Conservation (phyloP, 306 rosid species). For the Citrullus mucosospermus region DNA sequence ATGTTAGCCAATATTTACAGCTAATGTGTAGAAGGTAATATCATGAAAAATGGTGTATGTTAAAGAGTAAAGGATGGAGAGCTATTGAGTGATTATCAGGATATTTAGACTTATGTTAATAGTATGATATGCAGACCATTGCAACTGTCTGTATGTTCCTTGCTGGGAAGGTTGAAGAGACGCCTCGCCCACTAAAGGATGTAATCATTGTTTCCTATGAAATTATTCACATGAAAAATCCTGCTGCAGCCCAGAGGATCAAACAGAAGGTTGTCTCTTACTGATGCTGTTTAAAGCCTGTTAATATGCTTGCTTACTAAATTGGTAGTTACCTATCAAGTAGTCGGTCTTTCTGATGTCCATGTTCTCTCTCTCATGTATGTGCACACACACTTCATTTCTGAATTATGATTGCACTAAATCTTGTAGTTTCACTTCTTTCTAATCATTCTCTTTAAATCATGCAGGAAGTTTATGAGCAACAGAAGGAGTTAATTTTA, state of each 20-base stretch:
- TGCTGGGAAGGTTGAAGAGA: slow-evolving; percentile 99
- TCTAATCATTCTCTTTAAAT: background rate
- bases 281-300: slow-evolving; percentile 2
- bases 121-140: slow-evolving; percentile 57
- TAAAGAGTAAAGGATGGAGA: background rate
- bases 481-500: slow-evolving; percentile 84
- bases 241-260: slow-evolving; percentile 79
- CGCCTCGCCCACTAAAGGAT: slow-evolving; percentile 95
- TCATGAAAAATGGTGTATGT: background rate
- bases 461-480: slow-evolving; percentile 86
- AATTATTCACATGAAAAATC: slow-evolving; percentile 80
- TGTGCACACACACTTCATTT: background rate
- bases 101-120: slow-evolving; percentile 4
- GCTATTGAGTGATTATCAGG: background rate
- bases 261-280: slow-evolving; percentile 69
- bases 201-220: slow-evolving; percentile 93
- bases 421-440: background rate
- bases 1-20: background rate
- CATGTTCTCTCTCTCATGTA: background rate
- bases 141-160: slow-evolving; percentile 99
- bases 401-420: background rate
- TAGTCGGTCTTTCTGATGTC: background rate
- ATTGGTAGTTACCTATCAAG: background rate
- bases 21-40: background rate
- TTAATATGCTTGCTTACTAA: background rate